Conservation (phyloP, 305 asterid genomes). For the Fraxinus baroniana region DNA sequence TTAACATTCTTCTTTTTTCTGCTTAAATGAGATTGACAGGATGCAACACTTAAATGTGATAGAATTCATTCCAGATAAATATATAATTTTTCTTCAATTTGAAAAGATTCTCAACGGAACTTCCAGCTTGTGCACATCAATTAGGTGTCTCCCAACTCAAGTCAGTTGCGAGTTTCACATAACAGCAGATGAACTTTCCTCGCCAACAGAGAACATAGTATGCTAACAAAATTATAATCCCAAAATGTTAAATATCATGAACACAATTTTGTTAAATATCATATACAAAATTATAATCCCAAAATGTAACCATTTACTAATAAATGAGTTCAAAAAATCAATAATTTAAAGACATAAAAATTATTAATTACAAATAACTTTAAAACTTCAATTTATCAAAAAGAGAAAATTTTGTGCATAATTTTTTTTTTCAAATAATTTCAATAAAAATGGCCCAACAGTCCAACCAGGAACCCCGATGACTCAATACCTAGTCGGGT, state of each 20-base stretch:
- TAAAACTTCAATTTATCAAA: background rate
- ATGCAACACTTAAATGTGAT: background rate
- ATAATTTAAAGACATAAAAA: background rate
- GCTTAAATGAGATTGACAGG: background rate
- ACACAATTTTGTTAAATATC: no score
- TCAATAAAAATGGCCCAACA: background rate
- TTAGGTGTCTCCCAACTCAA: constrained; percentile 6
- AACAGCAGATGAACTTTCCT: background rate
- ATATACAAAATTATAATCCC: background rate
- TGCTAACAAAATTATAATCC: background rate
- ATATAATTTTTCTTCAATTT: background rate
- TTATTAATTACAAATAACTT: background rate
- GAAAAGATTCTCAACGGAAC: constrained; percentile 12
- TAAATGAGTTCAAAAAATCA: background rate
- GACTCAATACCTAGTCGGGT: background rate
- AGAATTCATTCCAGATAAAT: background rate
- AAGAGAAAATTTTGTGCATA: background rate
- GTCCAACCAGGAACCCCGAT: background rate
- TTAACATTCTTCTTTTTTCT: background rate
- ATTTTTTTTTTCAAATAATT: no score
- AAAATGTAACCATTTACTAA: background rate
- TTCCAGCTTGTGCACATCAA: background rate
- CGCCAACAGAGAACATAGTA: background rate
- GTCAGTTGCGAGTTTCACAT: background rate
- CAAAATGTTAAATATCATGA: background rate